phyloP scores from a whole-genome alignment of 2,329 filamentous ascomycete genomes.

The Macrophomina tecta region DNA sequence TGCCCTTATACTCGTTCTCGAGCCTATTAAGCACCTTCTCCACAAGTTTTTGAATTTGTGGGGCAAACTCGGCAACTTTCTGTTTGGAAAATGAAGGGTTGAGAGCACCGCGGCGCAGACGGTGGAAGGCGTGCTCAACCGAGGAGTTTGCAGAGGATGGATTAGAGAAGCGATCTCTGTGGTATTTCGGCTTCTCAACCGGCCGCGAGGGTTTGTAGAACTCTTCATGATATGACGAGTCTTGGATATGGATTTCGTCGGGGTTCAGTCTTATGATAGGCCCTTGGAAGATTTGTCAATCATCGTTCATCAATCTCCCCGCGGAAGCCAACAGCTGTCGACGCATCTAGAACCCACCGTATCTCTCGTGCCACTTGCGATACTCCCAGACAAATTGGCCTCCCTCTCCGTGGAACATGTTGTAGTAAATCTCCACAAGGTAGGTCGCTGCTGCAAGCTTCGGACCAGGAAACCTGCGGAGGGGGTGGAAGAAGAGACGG shows the following conservation, averaged over 20 bases:
- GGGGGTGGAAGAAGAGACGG: constrained; percentile 40
- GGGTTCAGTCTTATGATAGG: constrained; percentile 30
- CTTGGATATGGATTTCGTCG: constrained; percentile 29
- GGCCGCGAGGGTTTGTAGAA: constrained; percentile 30
- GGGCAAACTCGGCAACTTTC: neutral
- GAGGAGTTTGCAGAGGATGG: neutral
- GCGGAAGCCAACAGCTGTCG: too few species aligned
- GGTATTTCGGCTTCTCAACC: neutral
- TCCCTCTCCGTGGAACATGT: constrained; percentile 28
- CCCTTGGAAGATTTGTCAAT: neutral
- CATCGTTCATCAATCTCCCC: too few species aligned
- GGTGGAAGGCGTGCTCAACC: constrained; percentile 26
- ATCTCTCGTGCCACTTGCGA: constrained; percentile 28
- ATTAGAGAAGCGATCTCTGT: constrained; percentile 29
- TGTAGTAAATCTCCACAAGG: constrained; percentile 36
- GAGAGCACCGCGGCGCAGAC: constrained; percentile 33
- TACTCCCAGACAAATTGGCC: constrained; percentile 29
- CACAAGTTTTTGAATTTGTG: constrained; percentile 27
- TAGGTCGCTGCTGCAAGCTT: constrained; percentile 33
- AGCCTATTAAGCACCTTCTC: constrained; percentile 28
- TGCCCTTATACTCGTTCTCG: neutral
- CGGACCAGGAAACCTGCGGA: constrained; percentile 42
- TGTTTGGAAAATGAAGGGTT: constrained; percentile 31
- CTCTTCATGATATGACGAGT: neutral
- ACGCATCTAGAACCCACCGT: constrained; percentile 11